Evolutionary conservation across 208 protist genomes (phyloP).

Genomic region (Crithidia acanthocephali): DNA sequence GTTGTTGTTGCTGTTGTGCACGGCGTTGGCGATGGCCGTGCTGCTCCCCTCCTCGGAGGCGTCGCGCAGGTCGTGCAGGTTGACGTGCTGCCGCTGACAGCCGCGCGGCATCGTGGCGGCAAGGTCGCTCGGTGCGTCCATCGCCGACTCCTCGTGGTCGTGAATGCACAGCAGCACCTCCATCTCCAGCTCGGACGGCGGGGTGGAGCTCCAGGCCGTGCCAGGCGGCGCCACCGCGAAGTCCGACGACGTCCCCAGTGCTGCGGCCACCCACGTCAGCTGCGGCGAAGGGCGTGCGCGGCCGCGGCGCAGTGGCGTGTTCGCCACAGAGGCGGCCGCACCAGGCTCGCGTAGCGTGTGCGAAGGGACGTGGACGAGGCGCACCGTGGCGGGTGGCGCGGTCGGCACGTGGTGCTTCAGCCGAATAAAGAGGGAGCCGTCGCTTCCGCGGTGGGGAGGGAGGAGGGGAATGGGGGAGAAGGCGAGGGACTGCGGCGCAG

Average conservation of each 20-base stretch:
- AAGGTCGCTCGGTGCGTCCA: neutral
- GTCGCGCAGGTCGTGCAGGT: constrained; percentile 17
- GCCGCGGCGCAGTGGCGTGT: constrained; percentile 10
- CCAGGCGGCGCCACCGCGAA: neutral
- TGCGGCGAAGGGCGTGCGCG: constrained; percentile 12
- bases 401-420: constrained; percentile 9
- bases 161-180: constrained; percentile 22
- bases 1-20: neutral
- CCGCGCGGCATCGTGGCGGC: constrained; percentile 5
- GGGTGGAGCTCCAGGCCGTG: constrained; percentile 11
- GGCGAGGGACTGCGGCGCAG: constrained; percentile 1
- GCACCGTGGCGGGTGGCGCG: constrained; percentile 8
- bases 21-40: neutral
- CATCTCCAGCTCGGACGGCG: constrained; percentile 1
- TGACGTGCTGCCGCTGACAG: constrained; percentile 19
- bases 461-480: neutral
- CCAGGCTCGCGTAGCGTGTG: constrained; percentile 5
- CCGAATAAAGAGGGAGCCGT: constrained; percentile 8
- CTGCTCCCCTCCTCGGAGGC: constrained; percentile 1
- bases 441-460: neutral
- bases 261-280: constrained; percentile 1
- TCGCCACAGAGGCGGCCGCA: neutral
- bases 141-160: constrained; percentile 6
- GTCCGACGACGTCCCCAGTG: neutral
- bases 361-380: constrained; percentile 10